These are phyloP conservation scores for Lipomyces starkeyi DNA, from an alignment of 805 yeast species.

Conservation along the genomic window DNA sequence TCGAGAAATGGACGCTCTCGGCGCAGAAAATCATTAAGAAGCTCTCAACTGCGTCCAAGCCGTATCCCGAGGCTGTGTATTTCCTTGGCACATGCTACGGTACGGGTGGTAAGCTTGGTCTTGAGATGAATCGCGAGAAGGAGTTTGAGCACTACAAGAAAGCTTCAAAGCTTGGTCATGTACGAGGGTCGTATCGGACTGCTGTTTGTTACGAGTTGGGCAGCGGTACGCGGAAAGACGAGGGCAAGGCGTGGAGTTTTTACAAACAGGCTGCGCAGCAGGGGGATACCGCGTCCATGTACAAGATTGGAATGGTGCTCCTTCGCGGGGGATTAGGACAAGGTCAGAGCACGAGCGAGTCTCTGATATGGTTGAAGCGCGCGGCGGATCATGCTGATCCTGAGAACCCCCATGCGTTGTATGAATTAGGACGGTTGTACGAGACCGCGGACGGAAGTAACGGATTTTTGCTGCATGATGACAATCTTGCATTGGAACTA, in stretches of 20 bases:
- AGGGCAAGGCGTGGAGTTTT: conserved; percentile 57
- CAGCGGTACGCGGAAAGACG: conserved; percentile 56
- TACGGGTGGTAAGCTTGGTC: conserved; percentile 54
- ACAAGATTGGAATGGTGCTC: conserved; percentile 70
- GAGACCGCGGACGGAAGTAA: conserved; percentile 50
- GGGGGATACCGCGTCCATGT: conserved; percentile 71
- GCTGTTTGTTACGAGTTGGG: conserved; percentile 77
- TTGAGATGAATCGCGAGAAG: conserved; percentile 61
- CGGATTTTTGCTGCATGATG: conserved; percentile 32
- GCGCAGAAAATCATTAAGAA: conserved; percentile 66
- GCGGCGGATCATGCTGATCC: conserved; percentile 54
- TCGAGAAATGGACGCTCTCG: conserved; percentile 60
- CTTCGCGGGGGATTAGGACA: conserved; percentile 56
- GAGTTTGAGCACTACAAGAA: conserved; percentile 66
- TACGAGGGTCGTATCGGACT: conserved; percentile 68
- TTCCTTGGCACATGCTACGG: conserved; percentile 66
- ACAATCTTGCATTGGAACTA: conserved; percentile 55
- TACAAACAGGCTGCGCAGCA: conserved; percentile 66
- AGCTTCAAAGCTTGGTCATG: conserved; percentile 64
- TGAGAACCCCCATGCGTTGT: conserved; percentile 61
- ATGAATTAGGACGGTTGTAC: conserved; percentile 62
- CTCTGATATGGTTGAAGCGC: conserved; percentile 58
- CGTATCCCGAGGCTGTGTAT: conserved; percentile 57
- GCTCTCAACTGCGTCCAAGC: conserved; percentile 51
- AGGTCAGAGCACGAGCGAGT: conserved; percentile 50